Evolutionary conservation across 208 protist genomes (phyloP).

Genomic region (Leishmania guyanensis): DNA sequence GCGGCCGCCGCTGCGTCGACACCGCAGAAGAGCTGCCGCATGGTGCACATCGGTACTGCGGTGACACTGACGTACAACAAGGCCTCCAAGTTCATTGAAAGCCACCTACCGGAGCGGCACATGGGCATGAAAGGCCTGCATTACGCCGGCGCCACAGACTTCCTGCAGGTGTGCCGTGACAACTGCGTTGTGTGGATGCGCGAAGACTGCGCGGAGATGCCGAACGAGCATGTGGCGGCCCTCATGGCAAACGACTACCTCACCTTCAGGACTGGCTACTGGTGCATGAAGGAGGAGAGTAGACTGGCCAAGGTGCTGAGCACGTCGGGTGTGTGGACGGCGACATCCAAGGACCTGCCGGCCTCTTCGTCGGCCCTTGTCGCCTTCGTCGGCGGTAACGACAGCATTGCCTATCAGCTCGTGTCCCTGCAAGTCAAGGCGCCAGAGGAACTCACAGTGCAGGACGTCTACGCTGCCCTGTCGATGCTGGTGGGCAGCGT

Average conservation of each 20-base stretch:
- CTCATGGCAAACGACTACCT: constrained; percentile 50
- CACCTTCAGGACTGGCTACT: constrained; percentile 68
- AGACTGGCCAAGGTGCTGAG: constrained; percentile 28
- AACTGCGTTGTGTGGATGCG: constrained; percentile 84
- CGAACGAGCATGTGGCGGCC: constrained; percentile 26
- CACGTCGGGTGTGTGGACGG: constrained; percentile 25
- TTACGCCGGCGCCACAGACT: constrained; percentile 47
- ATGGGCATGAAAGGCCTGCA: constrained; percentile 43
- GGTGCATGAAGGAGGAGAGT: constrained; percentile 63
- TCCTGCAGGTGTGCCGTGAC: constrained; percentile 61
- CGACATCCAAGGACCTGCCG: constrained; percentile 13
- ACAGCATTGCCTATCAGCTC: constrained; percentile 50
- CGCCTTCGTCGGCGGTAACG: constrained; percentile 66
- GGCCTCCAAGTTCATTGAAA: constrained; percentile 53
- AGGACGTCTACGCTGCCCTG: constrained; percentile 39
- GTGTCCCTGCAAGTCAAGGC: constrained; percentile 21
- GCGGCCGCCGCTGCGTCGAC: constrained; percentile 13
- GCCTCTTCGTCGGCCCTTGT: constrained; percentile 35
- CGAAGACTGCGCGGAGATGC: constrained; percentile 36
- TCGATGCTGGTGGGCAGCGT: constrained; percentile 29
- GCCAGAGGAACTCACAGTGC: constrained; percentile 33
- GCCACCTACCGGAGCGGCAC: constrained; percentile 47
- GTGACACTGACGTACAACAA: constrained; percentile 67
- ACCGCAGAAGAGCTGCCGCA: constrained; percentile 48
- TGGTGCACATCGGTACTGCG: constrained; percentile 64